Percentiles rank a stretch among this genome's conserved stretches.
Evolutionary conservation across 768 basidiomycete species (phyloP).

Genomic region (Psilocybe subaeruginosa): DNA sequence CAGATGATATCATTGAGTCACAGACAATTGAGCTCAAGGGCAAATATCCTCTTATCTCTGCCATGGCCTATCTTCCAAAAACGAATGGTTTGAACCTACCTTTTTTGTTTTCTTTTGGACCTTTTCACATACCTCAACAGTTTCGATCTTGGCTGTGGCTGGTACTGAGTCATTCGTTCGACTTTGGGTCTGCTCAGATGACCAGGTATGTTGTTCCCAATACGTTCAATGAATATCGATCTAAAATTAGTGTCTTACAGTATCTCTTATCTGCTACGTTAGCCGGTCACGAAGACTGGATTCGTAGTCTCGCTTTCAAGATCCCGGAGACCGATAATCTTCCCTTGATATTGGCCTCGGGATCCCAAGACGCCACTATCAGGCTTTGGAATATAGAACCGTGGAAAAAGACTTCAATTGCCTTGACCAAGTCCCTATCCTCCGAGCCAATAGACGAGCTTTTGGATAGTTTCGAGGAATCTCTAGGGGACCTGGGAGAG

Average conservation of each 20-base stretch:
- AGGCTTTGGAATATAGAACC: constrained; percentile 87
- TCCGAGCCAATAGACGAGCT: constrained; percentile 66
- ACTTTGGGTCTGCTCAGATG: constrained; percentile 73
- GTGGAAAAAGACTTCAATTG: constrained; percentile 34
- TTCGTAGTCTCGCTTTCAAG: constrained; percentile 78
- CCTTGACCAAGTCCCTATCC: constrained; percentile 13
- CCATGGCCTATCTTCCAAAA: constrained; percentile 63
- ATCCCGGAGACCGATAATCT: constrained; percentile 32
- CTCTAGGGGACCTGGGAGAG: constrained; percentile 70
- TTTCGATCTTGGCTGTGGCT: constrained; percentile 75
- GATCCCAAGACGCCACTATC: constrained; percentile 93
- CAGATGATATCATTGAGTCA: constrained; percentile 41
- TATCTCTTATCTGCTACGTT: constrained; percentile 63
- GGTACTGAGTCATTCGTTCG: constrained; percentile 83
- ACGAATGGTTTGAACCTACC: constrained; percentile 53
- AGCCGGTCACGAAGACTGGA: constrained; percentile 95
- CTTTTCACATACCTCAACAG: constrained; percentile 31
- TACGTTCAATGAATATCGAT: neutral
- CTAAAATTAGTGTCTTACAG: constrained; percentile 33
- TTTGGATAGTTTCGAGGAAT: constrained; percentile 86
- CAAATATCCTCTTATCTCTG: constrained; percentile 76
- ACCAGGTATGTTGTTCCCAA: constrained; percentile 39
- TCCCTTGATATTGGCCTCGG: constrained; percentile 83
- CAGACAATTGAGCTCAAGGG: constrained; percentile 70
- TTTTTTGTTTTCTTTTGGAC: constrained; percentile 10